These are phyloP conservation scores for Chrysanthemum makinoi DNA, from an alignment of 129 eudicot genomes.

Conservation along the genomic window DNA sequence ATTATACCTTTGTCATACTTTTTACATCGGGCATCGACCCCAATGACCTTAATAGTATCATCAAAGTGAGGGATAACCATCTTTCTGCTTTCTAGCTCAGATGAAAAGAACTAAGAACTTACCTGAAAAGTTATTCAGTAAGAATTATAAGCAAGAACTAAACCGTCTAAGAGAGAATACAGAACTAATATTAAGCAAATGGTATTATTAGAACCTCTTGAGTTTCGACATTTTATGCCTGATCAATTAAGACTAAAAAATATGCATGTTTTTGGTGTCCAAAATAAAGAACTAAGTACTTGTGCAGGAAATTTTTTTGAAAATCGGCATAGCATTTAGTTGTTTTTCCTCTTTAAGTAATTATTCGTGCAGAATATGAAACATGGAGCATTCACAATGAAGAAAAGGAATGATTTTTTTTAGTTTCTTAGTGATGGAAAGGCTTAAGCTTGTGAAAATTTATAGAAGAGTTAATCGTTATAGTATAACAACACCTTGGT, in stretches of 20 bases:
- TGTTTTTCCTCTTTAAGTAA: background rate
- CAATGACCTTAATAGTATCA: constrained; percentile 53
- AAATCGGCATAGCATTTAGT: background rate
- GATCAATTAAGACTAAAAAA: too few species aligned
- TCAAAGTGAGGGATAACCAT: constrained; percentile 66
- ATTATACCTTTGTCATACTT: constrained; percentile 72
- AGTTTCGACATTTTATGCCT: background rate
- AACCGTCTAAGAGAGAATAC: background rate
- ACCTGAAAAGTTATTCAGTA: background rate
- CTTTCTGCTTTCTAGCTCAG: constrained; percentile 9
- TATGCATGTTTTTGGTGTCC: background rate
- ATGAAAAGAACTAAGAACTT: background rate
- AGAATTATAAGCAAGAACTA: background rate
- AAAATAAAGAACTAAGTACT: background rate
- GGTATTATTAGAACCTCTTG: background rate
- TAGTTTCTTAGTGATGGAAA: background rate
- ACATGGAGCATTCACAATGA: background rate
- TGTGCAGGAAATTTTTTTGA: background rate
- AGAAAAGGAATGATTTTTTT: background rate
- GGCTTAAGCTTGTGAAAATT: background rate
- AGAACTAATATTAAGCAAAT: background rate
- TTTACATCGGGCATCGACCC: constrained; percentile 45
- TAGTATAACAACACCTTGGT: constrained; percentile 1
- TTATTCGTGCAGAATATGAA: background rate
- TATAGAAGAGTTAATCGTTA: background rate